phyloP scores from a whole-genome alignment of 2,329 filamentous ascomycete species.

The Arthrobotrys entomopaga region DNA sequence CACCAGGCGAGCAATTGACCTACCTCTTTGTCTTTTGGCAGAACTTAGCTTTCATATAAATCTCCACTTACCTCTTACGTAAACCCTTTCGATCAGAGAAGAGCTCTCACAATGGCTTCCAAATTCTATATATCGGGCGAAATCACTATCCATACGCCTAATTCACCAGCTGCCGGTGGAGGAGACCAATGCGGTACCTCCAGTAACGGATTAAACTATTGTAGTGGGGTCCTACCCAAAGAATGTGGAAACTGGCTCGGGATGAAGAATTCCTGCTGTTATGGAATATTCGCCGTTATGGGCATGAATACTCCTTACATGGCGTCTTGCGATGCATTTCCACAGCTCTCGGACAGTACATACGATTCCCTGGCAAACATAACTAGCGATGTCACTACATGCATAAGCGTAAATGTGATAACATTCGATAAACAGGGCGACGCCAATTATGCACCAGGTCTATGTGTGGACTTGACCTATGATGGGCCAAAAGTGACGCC shows the following conservation, averaged over 20 bases:
- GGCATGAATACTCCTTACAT: background rate
- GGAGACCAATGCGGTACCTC: background rate
- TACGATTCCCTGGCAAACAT: background rate
- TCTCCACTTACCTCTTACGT: too few relatives aligned
- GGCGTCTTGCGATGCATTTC: background rate
- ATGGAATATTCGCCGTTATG: background rate
- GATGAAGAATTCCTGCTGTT: background rate
- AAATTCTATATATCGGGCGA: too few relatives aligned
- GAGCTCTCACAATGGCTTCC: too few relatives aligned
- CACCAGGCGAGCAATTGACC: too few relatives aligned
- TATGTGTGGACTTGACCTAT: background rate
- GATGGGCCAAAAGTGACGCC: background rate
- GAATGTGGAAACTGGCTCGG: conserved; percentile 1
- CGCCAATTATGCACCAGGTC: background rate
- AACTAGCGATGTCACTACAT: background rate
- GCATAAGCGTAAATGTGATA: background rate
- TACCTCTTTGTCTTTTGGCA: too few relatives aligned
- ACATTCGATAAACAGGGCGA: background rate
- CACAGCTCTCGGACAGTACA: background rate
- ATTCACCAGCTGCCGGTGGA: background rate
- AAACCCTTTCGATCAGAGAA: too few relatives aligned
- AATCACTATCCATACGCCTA: background rate
- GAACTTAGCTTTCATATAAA: too few relatives aligned
- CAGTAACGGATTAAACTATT: background rate
- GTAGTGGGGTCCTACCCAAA: background rate